These are phyloP conservation scores for Starmerella apicola DNA, from an alignment of 805 yeast genomes.

Conservation along the genomic window DNA sequence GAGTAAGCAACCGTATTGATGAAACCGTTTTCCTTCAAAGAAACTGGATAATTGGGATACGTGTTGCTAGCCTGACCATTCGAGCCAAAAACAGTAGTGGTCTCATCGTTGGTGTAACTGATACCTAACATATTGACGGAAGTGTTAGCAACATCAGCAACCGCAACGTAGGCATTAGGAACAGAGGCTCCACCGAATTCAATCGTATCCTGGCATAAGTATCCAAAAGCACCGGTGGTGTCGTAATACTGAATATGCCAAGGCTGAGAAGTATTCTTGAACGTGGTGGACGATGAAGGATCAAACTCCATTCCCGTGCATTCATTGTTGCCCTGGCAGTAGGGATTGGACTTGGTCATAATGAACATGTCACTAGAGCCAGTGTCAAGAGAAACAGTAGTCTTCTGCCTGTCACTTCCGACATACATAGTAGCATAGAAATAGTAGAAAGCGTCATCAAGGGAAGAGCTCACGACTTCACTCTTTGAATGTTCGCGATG, in stretches of 20 bases:
- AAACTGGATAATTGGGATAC: constrained; percentile 27
- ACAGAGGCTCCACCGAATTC: constrained; percentile 36
- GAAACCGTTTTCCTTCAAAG: constrained; percentile 30
- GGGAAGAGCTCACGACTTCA: constrained; percentile 17
- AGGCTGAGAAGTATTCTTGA: constrained; percentile 12
- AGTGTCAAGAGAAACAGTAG: constrained; percentile 49
- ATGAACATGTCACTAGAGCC: constrained; percentile 64
- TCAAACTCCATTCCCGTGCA: constrained; percentile 23
- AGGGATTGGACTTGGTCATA: constrained; percentile 12
- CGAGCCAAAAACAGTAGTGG: no score
- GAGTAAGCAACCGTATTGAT: constrained; percentile 35
- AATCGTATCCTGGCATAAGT: constrained; percentile 47
- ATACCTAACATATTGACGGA: no score
- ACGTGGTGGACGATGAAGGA: constrained; percentile 22
- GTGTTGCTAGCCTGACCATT: no score
- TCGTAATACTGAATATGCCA: constrained; percentile 35
- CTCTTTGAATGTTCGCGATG: background rate
- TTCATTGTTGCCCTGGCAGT: constrained; percentile 1
- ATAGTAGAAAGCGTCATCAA: constrained; percentile 16
- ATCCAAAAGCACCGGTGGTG: constrained; percentile 34
- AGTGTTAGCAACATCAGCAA: constrained; percentile 54
- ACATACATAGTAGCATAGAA: constrained; percentile 29
- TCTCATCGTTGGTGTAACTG: no score
- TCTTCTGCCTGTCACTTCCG: constrained; percentile 45
- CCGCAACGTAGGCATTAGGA: constrained; percentile 47